Percentiles rank a stretch among this genome's conserved stretches.
Conservation (phyloP, 164 flowering plant genomes). For the Malania oleifera region DNA sequence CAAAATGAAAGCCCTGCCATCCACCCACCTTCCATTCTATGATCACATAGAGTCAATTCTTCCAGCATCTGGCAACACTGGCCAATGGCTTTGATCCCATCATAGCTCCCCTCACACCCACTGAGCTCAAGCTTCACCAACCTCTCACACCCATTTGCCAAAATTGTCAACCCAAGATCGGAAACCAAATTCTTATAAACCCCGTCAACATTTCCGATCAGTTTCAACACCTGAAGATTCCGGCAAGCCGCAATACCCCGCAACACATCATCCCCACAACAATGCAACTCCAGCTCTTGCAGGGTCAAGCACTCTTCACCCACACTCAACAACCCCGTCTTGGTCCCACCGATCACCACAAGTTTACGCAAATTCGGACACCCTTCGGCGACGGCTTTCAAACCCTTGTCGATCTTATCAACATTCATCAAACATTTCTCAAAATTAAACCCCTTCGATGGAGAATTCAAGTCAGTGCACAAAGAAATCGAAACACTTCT, state of each 20-base stretch:
- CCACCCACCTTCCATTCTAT: constrained; percentile 94
- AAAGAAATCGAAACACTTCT: constrained; percentile 17
- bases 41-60: constrained; percentile 66
- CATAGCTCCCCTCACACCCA: constrained; percentile 94
- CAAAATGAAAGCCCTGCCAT: constrained; percentile 64
- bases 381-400: constrained; percentile 63
- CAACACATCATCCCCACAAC: constrained; percentile 56
- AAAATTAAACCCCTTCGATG: no score
- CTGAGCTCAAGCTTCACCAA: constrained; percentile 81
- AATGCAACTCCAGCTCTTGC: constrained; percentile 84
- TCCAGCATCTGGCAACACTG: constrained; percentile 89
- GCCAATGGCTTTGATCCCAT: constrained; percentile 87
- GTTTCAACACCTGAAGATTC: constrained; percentile 73
- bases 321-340: constrained; percentile 50
- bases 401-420: no score
- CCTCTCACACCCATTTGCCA: constrained; percentile 86
- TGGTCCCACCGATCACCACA: constrained; percentile 51
- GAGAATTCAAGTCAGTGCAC: no score
- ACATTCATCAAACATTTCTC: no score
- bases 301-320: constrained; percentile 67
- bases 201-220: constrained; percentile 61
- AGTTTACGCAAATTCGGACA: constrained; percentile 71
- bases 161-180: constrained; percentile 82
- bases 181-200: constrained; percentile 53
- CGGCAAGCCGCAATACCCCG: constrained; percentile 58